Conservation (phyloP, 176 grass and related monocot species). For the Eremochloa ophiuroides region DNA sequence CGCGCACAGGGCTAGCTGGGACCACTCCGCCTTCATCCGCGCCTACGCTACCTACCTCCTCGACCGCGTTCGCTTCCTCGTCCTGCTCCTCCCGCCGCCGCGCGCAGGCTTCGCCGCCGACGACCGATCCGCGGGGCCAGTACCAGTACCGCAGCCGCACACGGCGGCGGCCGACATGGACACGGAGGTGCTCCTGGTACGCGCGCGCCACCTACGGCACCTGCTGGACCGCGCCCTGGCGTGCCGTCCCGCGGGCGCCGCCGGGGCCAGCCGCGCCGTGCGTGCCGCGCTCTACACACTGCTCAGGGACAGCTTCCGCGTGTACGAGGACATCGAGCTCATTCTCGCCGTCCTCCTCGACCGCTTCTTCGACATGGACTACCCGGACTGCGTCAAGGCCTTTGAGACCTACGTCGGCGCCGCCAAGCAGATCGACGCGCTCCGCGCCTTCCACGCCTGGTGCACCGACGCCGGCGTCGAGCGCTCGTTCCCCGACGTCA, state of each 20-base stretch:
- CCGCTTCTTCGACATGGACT: slow-evolving; percentile 84
- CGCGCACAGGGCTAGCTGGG: slow-evolving; percentile 87
- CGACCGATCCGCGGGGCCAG: too few species aligned
- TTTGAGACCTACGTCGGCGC: slow-evolving; percentile 61
- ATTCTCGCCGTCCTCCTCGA: slow-evolving; percentile 57
- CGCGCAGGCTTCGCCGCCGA: too few species aligned
- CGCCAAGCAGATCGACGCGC: slow-evolving; percentile 63
- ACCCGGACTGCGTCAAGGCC: slow-evolving; percentile 57
- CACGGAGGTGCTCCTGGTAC: slow-evolving; percentile 39
- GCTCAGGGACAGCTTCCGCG: slow-evolving; percentile 48
- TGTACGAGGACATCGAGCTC: slow-evolving; percentile 47
- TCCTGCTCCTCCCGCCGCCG: slow-evolving; percentile 25
- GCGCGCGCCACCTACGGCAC: slow-evolving; percentile 52
- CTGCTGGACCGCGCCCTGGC: slow-evolving; percentile 54
- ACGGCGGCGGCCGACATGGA: slow-evolving; percentile 42
- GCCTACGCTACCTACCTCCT: slow-evolving; percentile 70
- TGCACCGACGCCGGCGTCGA: slow-evolving; percentile 52
- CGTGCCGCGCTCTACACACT: slow-evolving; percentile 29
- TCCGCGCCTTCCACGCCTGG: slow-evolving; percentile 58
- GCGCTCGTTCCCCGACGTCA: slow-evolving; percentile 42
- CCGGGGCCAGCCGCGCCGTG: slow-evolving; percentile 51
- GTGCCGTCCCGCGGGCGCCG: slow-evolving; percentile 57
- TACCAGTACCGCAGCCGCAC: background rate
- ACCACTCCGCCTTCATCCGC: slow-evolving; percentile 75
- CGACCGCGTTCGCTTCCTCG: slow-evolving; percentile 54